Evolutionary conservation across 2,329 filamentous ascomycete genomes (phyloP), one percentile per base, ranked within the genome.

Genomic region (Cadophora gregata): DNA sequence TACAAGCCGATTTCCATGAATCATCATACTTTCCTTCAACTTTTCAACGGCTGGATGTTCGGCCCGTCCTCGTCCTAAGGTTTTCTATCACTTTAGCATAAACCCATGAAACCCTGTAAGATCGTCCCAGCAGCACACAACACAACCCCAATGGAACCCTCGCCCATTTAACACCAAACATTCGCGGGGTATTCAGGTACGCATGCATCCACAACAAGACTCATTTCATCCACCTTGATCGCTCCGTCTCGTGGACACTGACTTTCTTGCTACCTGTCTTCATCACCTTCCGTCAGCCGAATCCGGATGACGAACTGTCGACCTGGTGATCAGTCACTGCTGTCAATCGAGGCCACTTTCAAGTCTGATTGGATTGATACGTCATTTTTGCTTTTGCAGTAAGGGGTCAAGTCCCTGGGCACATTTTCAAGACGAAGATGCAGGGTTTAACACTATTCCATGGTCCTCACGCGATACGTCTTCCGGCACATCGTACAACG

Each of bases 81-180:
- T 33, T 59, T 55, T 59, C 29, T n/a, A 21, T 48, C 7, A 16
- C 66, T 70, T 70, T 69, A 67, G 67, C 42, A 67, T 71, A 69
- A 71, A 71, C 47, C 56, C 56, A 42, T 12, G 29, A 55, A 42
- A 19, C 50, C 68, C 36, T 63, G 60, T 64, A 63, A n/a, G 24
- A 27, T 60, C 56, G 53, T 59, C 45, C 29, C 27, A 42, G 25
- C 21, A 21, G 42, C 53, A 33, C 48, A 21, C 24, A 12, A n/a
- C 24, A 27, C 10, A 19, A n/a, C 25, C 21, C 64, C 64, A 67
- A 67, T 59, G 56, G 42, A 12, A 45, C 5, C 33, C 53, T 51
- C 21, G 60, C 29, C 19, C 45, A 62, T 53, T 69, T 4, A 62
- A 69, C 55, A 47, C 48, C 48, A 67, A 65, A 70, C 67, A 50